phyloP scores from a whole-genome alignment of 2,329 filamentous ascomycete species.

The Fragosphaeria purpurea region DNA sequence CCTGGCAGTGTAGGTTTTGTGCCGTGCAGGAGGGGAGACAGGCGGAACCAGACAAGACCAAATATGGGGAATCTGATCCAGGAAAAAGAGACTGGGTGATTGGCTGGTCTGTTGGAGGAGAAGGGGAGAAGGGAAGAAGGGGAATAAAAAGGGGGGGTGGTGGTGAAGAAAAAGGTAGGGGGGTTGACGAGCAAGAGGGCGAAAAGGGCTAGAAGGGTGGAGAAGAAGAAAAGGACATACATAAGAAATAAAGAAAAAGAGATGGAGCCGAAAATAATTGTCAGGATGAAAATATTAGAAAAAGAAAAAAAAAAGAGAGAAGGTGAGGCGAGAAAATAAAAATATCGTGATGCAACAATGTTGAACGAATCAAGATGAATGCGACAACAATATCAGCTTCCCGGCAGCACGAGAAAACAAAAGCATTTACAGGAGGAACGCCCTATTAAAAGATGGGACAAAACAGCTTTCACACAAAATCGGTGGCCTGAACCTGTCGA shows the following conservation, averaged over 20 bases:
- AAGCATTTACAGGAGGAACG: no score
- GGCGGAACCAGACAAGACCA: neutral
- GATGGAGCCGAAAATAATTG: no score
- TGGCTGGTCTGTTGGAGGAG: neutral
- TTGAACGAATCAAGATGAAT: no score
- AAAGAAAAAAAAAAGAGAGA: neutral
- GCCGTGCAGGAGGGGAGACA: slow-evolving; percentile 3
- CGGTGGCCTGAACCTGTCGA: no score
- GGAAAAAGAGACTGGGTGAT: slow-evolving; percentile 1
- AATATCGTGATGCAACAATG: no score
- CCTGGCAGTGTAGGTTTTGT: slow-evolving; percentile 1
- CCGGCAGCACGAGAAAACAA: no score
- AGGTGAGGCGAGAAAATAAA: neutral
- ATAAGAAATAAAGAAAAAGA: neutral
- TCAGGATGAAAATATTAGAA: no score
- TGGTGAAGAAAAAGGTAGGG: no score
- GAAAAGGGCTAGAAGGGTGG: neutral
- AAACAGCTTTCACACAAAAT: no score
- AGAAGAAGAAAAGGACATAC: neutral
- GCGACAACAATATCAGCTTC: no score
- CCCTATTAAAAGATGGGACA: no score
- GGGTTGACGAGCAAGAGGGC: no score
- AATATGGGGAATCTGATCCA: slow-evolving; percentile 5
- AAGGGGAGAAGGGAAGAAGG: slow-evolving; percentile 2
- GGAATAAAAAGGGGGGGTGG: neutral